Evolutionary conservation across 2,329 filamentous ascomycete genomes (phyloP).

Genomic region (Reticulascus tulasneorum): DNA sequence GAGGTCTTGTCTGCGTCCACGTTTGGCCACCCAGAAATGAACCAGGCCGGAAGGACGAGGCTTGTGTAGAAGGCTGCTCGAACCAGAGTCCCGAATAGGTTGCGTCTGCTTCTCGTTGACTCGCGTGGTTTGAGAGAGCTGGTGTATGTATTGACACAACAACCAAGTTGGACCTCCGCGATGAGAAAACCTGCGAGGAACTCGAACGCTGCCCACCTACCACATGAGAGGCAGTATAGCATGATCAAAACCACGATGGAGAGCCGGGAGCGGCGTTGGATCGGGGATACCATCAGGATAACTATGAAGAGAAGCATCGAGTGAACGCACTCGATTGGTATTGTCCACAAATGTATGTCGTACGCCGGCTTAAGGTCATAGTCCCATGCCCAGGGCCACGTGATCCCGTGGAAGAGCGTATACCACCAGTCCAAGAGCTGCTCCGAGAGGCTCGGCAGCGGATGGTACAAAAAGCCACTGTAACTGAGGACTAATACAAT

Average conservation of each 20-base stretch:
- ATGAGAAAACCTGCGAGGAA: conserved; percentile 3
- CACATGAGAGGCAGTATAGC: conserved; percentile 3
- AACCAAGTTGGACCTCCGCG: conserved; percentile 1
- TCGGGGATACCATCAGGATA: conserved; percentile 45
- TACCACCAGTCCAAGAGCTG: conserved; percentile 44
- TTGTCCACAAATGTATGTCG: conserved; percentile 59
- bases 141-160: too few species aligned
- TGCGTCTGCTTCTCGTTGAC: background rate
- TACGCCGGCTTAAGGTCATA: conserved; percentile 31
- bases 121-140: too few species aligned
- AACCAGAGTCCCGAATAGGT: background rate
- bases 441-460: conserved; percentile 18
- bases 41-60: background rate
- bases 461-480: background rate
- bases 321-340: conserved; percentile 56
- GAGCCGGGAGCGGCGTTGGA: too few species aligned
- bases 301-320: conserved; percentile 54
- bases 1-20: background rate
- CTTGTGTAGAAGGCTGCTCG: background rate
- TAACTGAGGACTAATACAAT: conserved; percentile 29
- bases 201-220: conserved; percentile 4
- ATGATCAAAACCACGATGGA: background rate
- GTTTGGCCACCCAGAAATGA: conserved; percentile 4
- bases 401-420: conserved; percentile 16
- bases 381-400: conserved; percentile 19